Evolutionary conservation across 306 rosid species (phyloP), one percentile per base, ranked within the genome.

Genomic region (Rubus parviflorus): DNA sequence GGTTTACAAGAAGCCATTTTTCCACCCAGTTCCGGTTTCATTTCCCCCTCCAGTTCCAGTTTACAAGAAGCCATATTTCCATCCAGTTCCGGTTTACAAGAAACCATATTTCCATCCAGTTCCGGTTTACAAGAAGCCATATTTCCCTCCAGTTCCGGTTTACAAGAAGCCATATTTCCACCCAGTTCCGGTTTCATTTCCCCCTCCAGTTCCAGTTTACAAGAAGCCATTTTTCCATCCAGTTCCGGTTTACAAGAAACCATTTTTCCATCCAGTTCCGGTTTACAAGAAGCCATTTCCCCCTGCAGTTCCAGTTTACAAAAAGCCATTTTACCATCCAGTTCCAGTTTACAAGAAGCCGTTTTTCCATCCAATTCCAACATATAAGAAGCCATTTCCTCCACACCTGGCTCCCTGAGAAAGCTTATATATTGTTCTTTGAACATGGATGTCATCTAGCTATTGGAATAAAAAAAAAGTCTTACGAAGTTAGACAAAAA

Each of bases 161-260:
- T 43, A 4, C 12, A 72, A 81, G 81, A 81, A 70, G 52, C 74
- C 81, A 53, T 20, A 2, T 38, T 65, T 57, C 30, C 37, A n/a
- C 20, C 38, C 79, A 23, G 4, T 25, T 57, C 61, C 82, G 72
- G 19, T 10, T 8, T 52, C 81, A 23, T 35, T 57, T 2, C 53
- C 38, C 5, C 81, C 70, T 0, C n/a, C 49, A 0, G 2, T 73
- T 6, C 76, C 81, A 20, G 1, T 47, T 6, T 51, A 23, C 46
- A 77, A 78, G 52, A 78, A 70, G 19, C 81, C 76, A 13, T 4
- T 42, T 43, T 68, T 76, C 0, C 45, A 19, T 25, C 74, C 52
- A 42, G 4, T 62, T 51, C 82, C 82, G 13, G 15, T 56, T 0
- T 42, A 12, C 41, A 74, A 60, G 69, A 82, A 82, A 63, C 86